These are phyloP conservation scores for Letharia lupina DNA, from an alignment of 495 filamentous ascomycete species.

Conservation along the genomic window DNA sequence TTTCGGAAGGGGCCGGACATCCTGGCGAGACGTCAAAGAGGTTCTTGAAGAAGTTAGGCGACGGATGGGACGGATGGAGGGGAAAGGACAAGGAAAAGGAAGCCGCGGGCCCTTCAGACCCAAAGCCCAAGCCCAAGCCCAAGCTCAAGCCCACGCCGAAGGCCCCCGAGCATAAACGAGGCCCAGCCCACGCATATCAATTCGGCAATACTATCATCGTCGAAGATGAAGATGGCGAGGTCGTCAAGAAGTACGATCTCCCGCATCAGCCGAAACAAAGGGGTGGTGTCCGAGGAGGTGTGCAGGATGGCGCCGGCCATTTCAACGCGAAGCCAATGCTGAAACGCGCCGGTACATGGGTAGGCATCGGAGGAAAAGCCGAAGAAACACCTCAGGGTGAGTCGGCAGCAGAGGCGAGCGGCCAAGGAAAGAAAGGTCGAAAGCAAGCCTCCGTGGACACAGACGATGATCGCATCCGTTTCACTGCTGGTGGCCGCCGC, in stretches of 20 bases:
- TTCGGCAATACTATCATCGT: slow-evolving; percentile 97
- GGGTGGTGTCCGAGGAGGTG: slow-evolving; percentile 30
- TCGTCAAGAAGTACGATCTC: slow-evolving; percentile 93
- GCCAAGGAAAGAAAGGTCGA: slow-evolving; percentile 31
- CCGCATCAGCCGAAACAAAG: slow-evolving; percentile 38
- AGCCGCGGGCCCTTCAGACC: slow-evolving; percentile 17
- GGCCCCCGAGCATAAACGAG: slow-evolving; percentile 34
- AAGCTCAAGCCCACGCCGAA: too few species aligned
- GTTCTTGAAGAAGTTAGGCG: slow-evolving; percentile 30
- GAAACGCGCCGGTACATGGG: slow-evolving; percentile 54
- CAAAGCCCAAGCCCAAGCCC: slow-evolving; percentile 22
- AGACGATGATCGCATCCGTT: slow-evolving; percentile 75
- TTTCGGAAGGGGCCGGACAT: slow-evolving; percentile 29
- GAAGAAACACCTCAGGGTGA: slow-evolving; percentile 26
- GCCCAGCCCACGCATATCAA: slow-evolving; percentile 83
- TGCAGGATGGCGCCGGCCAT: slow-evolving; percentile 38
- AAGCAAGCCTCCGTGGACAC: slow-evolving; percentile 42
- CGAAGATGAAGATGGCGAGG: slow-evolving; percentile 94
- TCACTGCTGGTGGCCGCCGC: slow-evolving; percentile 68
- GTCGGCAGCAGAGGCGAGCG: slow-evolving; percentile 11
- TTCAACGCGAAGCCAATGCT: slow-evolving; percentile 37
- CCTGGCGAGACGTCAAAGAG: slow-evolving; percentile 30
- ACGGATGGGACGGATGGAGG: slow-evolving; percentile 36
- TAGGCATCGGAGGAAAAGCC: slow-evolving; percentile 42
- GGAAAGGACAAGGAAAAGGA: slow-evolving; percentile 22